Evolutionary conservation across 805 yeast genomes (phyloP).

Genomic region (Nakazawaea ernobii): DNA sequence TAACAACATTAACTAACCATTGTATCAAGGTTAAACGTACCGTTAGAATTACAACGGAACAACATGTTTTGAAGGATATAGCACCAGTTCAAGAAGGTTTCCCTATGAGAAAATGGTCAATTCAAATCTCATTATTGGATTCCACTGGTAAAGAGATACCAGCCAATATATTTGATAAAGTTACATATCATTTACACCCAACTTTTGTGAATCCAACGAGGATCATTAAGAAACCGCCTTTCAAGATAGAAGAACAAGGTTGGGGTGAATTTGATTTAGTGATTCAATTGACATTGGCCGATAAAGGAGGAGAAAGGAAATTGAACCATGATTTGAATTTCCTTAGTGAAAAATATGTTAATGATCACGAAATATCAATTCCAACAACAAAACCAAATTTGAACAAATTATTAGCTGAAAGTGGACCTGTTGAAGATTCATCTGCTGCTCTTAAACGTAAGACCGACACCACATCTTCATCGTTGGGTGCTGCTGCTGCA

Average conservation of each 20-base stretch:
- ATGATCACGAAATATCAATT: constrained; percentile 71
- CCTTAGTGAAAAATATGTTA: constrained; percentile 64
- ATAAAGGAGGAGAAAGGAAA: constrained; percentile 84
- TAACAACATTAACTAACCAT: too few relatives aligned
- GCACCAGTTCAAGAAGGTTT: constrained; percentile 85
- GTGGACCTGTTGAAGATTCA: constrained; percentile 72
- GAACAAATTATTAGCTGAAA: constrained; percentile 66
- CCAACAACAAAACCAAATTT: constrained; percentile 73
- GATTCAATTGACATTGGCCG: constrained; percentile 68
- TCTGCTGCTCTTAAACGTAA: constrained; percentile 11
- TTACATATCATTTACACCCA: constrained; percentile 90
- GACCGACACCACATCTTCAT: constrained; percentile 12
- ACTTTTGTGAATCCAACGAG: constrained; percentile 89
- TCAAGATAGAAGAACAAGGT: constrained; percentile 85
- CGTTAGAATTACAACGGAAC: constrained; percentile 80
- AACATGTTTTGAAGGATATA: constrained; percentile 72
- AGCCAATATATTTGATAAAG: constrained; percentile 85
- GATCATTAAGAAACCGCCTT: constrained; percentile 76
- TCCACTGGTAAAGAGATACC: constrained; percentile 78
- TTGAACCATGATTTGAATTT: constrained; percentile 88
- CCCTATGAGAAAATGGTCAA: constrained; percentile 93
- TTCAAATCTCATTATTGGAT: constrained; percentile 69
- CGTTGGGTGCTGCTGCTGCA: constrained; percentile 21
- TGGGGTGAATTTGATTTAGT: constrained; percentile 98
- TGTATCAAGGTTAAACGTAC: constrained; percentile 64